Conservation (phyloP, 116 monocot genomes). For the Zostera marina region DNA sequence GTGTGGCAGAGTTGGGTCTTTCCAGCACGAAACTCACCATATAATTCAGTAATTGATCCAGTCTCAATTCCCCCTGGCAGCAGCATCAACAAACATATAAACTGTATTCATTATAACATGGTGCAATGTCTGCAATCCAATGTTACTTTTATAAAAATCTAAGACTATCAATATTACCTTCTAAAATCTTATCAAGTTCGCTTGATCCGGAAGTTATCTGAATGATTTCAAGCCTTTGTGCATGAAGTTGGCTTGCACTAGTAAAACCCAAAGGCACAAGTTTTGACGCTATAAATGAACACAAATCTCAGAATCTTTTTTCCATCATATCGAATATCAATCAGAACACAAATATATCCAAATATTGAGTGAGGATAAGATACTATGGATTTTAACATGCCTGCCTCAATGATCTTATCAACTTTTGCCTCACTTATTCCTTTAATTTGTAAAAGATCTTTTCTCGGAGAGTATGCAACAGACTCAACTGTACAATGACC, state of each 20-base stretch:
- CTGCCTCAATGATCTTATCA: slow-evolving; percentile 99
- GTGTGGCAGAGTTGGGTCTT: slow-evolving; percentile 95
- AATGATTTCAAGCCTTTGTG: slow-evolving; percentile 93
- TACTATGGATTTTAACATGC: slow-evolving; percentile 15
- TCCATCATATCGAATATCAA: background rate
- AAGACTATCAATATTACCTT: slow-evolving; percentile 38
- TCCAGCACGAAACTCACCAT: slow-evolving; percentile 90
- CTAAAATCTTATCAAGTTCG: slow-evolving; percentile 91
- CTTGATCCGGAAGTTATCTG: slow-evolving; percentile 94
- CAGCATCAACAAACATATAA: background rate
- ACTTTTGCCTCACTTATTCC: slow-evolving; percentile 99
- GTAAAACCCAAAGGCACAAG: slow-evolving; percentile 92
- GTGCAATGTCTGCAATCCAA: background rate
- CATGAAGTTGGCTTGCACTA: slow-evolving; percentile 97
- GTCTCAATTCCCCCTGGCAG: slow-evolving; percentile 87
- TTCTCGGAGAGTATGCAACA: slow-evolving; percentile 84
- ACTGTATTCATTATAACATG: background rate
- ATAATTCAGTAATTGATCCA: slow-evolving; percentile 91
- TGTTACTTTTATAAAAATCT: background rate
- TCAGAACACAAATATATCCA: background rate
- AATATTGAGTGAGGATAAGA: background rate
- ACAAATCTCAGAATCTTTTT: slow-evolving; percentile 1
- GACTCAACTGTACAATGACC: slow-evolving; percentile 91
- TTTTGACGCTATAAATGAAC: slow-evolving; percentile 56
- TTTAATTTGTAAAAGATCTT: slow-evolving; percentile 96